phyloP scores from a whole-genome alignment of 495 filamentous ascomycete genomes.

The Talaromyces thailandensis region DNA sequence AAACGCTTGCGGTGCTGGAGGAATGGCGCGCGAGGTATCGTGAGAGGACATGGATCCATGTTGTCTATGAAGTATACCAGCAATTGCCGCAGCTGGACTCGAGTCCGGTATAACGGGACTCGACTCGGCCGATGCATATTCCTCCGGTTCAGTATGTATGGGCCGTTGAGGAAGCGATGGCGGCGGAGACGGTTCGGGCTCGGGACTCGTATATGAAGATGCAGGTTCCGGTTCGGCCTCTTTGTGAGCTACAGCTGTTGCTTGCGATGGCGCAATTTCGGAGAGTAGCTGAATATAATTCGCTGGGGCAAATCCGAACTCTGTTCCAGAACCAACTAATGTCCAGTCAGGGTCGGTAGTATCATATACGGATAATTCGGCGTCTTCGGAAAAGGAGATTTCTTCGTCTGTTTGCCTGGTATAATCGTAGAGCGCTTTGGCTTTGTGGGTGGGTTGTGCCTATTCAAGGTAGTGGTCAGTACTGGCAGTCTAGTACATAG shows the following conservation, averaged over 20 bases:
- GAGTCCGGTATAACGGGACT: conserved; percentile 32
- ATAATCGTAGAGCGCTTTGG: conserved; percentile 91
- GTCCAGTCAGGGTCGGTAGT: conserved; percentile 94
- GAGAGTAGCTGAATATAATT: conserved; percentile 81
- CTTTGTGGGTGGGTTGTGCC: conserved; percentile 63
- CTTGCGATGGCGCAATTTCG: conserved; percentile 12
- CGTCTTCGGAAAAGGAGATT: conserved; percentile 89
- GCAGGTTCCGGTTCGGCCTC: background rate
- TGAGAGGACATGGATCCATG: conserved; percentile 21
- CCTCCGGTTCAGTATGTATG: conserved; percentile 8
- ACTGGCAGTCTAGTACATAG: background rate
- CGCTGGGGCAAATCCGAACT: conserved; percentile 92
- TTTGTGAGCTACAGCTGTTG: background rate
- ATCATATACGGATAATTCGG: conserved; percentile 76
- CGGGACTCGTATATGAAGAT: conserved; percentile 5
- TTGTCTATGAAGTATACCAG: conserved; percentile 57
- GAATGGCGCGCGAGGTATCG: conserved; percentile 24
- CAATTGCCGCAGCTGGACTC: conserved; percentile 63
- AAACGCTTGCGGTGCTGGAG: conserved; percentile 29
- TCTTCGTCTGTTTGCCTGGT: conserved; percentile 96
- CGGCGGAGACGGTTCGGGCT: conserved; percentile 16
- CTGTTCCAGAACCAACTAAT: conserved; percentile 71
- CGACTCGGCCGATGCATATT: conserved; percentile 11
- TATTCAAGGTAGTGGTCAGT: conserved; percentile 19
- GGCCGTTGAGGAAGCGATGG: conserved; percentile 34